Conservation (phyloP, 1,284 basidiomycete genomes). For the Sanghuangporus baumii region DNA sequence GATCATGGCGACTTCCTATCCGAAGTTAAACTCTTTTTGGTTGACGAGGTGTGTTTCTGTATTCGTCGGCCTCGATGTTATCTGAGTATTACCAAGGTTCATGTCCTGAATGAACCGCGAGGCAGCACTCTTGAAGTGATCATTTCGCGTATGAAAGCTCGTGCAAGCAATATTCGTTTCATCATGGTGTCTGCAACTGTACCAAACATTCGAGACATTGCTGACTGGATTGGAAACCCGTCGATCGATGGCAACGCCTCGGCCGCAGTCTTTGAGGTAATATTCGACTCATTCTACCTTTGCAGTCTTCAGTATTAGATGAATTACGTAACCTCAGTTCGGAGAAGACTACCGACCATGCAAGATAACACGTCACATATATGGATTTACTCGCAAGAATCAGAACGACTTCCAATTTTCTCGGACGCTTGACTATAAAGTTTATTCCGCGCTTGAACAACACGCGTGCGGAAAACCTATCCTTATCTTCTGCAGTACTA, state of each 20-base stretch:
- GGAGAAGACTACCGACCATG: slow-evolving; percentile 89
- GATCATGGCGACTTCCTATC: slow-evolving; percentile 63
- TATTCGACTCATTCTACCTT: slow-evolving; percentile 5
- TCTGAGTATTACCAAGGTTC: slow-evolving; percentile 52
- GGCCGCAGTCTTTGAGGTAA: slow-evolving; percentile 72
- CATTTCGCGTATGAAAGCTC: slow-evolving; percentile 85
- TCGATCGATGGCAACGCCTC: slow-evolving; percentile 31
- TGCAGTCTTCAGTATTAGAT: neutral
- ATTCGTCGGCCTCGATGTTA: neutral
- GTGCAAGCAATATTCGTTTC: slow-evolving; percentile 69
- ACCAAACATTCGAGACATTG: slow-evolving; percentile 90
- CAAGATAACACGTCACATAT: slow-evolving; percentile 67
- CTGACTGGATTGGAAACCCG: slow-evolving; percentile 75
- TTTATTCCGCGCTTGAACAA: slow-evolving; percentile 65
- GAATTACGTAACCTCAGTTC: slow-evolving; percentile 50
- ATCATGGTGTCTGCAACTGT: slow-evolving; percentile 91
- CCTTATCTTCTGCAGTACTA: slow-evolving; percentile 80
- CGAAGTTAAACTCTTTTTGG: slow-evolving; percentile 71
- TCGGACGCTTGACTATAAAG: slow-evolving; percentile 65
- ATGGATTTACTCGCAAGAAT: slow-evolving; percentile 55
- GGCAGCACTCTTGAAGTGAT: slow-evolving; percentile 93
- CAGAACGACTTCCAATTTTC: slow-evolving; percentile 81
- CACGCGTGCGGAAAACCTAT: slow-evolving; percentile 76
- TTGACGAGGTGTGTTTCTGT: slow-evolving; percentile 71
- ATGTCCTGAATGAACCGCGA: slow-evolving; percentile 84